Conservation (phyloP, 164 flowering plant species). For the Macadamia integrifolia region DNA sequence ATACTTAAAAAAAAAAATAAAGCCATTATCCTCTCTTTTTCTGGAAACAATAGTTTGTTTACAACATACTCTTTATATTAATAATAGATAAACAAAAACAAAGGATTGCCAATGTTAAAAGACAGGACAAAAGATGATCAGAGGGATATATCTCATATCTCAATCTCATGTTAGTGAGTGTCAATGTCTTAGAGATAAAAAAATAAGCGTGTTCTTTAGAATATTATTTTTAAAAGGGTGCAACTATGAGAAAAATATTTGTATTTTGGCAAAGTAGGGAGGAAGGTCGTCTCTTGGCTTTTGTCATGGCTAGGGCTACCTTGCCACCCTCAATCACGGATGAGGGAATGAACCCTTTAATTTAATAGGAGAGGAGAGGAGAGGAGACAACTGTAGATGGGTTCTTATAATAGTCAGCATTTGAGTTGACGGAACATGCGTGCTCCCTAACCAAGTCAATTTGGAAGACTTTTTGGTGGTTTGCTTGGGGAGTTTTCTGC, state of each 20-base stretch:
- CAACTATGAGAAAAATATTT: constrained; percentile 1
- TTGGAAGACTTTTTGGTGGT: constrained; percentile 12
- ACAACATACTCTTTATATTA: background rate
- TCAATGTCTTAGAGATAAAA: constrained; percentile 27
- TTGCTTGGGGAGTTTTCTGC: constrained; percentile 10
- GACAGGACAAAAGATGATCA: too few relatives aligned
- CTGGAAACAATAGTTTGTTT: background rate
- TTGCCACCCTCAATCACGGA: constrained; percentile 32
- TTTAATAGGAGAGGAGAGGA: too few relatives aligned
- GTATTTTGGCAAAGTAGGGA: constrained; percentile 12
- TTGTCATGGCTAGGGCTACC: constrained; percentile 30
- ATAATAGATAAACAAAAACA: background rate
- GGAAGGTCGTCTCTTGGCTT: constrained; percentile 32
- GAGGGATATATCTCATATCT: background rate
- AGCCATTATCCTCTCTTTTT: background rate
- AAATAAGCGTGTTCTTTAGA: constrained; percentile 9
- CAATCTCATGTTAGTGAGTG: constrained; percentile 38
- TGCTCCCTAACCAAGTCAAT: background rate
- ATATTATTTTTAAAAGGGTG: constrained; percentile 7
- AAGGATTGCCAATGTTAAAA: too few relatives aligned
- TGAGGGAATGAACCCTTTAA: background rate
- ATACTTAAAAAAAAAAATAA: constrained; percentile 1
- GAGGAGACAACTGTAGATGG: background rate
- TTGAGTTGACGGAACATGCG: constrained; percentile 29
- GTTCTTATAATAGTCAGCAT: constrained; percentile 15